phyloP scores from a whole-genome alignment of 2,329 filamentous ascomycete genomes.

The Cryphonectria japonica region DNA sequence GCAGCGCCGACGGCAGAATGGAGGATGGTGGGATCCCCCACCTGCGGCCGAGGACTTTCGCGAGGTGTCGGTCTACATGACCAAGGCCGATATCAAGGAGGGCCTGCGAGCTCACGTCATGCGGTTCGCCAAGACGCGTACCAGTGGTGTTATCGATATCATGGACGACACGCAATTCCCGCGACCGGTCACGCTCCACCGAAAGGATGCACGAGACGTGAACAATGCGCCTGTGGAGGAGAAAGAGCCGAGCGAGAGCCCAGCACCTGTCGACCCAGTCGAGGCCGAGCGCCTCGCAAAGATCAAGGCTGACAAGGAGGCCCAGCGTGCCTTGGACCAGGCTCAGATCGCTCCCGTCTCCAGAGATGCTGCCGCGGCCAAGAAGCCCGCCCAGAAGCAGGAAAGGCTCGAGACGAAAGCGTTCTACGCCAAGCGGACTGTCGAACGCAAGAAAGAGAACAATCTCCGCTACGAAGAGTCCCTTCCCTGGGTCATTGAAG shows the following conservation, averaged over 20 bases:
- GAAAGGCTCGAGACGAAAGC: slow-evolving; percentile 80
- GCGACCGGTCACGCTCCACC: slow-evolving; percentile 84
- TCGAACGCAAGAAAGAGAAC: slow-evolving; percentile 76
- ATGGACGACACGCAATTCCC: slow-evolving; percentile 77
- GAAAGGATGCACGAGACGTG: slow-evolving; percentile 79
- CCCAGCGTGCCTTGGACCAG: slow-evolving; percentile 82
- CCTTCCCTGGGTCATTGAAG: slow-evolving; percentile 93
- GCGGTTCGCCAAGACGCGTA: slow-evolving; percentile 69
- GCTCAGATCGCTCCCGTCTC: slow-evolving; percentile 89
- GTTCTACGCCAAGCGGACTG: slow-evolving; percentile 76
- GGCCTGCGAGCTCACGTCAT: slow-evolving; percentile 87
- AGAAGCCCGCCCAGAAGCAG: slow-evolving; percentile 61
- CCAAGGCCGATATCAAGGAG: slow-evolving; percentile 78
- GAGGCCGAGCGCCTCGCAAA: slow-evolving; percentile 70
- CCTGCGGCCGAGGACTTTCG: slow-evolving; percentile 51
- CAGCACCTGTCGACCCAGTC: slow-evolving; percentile 55
- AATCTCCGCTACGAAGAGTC: slow-evolving; percentile 90
- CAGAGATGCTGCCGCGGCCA: slow-evolving; percentile 56
- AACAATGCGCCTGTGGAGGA: slow-evolving; percentile 62
- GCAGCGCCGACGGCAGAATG: slow-evolving; percentile 50
- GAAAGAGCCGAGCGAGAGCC: slow-evolving; percentile 55
- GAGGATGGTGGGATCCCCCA: slow-evolving; percentile 62
- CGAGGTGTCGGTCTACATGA: slow-evolving; percentile 74
- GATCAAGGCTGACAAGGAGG: slow-evolving; percentile 76
- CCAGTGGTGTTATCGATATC: slow-evolving; percentile 63